These are phyloP conservation scores for Epichloe glyceriae DNA, from an alignment of 2,329 filamentous ascomycete species.

Conservation along the genomic window DNA sequence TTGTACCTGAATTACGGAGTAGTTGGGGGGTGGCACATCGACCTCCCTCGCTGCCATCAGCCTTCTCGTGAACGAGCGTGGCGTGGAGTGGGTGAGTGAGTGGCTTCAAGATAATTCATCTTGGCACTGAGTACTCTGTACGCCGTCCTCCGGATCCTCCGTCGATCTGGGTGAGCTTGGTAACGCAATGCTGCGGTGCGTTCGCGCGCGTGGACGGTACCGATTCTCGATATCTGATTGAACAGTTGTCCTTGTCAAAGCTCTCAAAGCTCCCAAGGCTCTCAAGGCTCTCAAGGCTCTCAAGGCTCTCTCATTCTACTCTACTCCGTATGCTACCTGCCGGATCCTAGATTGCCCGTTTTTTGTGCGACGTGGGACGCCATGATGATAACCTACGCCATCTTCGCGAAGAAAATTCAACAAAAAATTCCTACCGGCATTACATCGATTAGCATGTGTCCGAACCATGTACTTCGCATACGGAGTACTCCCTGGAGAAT, in stretches of 20 bases:
- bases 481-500: background rate
- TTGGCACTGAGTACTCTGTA: background rate
- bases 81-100: too few relatives aligned
- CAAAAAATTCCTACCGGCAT: background rate
- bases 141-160: background rate
- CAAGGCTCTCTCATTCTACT: background rate
- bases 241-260: background rate
- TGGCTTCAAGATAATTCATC: background rate
- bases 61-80: background rate
- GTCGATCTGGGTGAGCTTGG: background rate
- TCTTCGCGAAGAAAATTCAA: background rate
- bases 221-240: background rate
- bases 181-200: background rate
- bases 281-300: background rate
- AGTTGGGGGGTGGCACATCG: background rate
- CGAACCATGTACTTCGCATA: background rate
- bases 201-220: background rate
- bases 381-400: background rate
- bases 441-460: background rate
- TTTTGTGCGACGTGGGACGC: background rate
- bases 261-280: background rate
- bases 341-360: background rate
- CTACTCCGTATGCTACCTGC: background rate
- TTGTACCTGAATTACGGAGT: background rate
- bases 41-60: background rate